Percentiles rank a stretch among this genome's conserved stretches.
These are phyloP conservation scores for Solanum commersonii DNA, from an alignment of 257 asterid species.

Conservation along the genomic window DNA sequence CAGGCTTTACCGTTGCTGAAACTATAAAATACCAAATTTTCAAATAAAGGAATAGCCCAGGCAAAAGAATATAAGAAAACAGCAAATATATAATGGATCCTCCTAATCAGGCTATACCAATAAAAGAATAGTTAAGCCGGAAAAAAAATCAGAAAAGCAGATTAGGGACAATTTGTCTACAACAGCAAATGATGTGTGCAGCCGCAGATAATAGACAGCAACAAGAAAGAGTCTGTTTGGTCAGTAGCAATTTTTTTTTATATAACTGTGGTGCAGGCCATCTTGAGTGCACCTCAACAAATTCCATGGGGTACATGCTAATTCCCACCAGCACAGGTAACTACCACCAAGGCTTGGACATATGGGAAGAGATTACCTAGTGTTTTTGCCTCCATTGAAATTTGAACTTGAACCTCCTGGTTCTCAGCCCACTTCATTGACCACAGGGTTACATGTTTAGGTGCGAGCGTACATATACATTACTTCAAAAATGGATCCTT, in stretches of 20 bases:
- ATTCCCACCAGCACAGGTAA: neutral
- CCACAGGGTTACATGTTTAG: neutral
- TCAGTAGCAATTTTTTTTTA: neutral
- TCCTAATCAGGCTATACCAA: neutral
- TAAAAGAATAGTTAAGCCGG: neutral
- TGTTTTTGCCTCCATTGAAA: neutral
- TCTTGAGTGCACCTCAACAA: neutral
- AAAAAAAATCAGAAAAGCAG: neutral
- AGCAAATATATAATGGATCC: neutral
- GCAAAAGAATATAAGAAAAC: neutral
- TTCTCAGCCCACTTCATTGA: neutral
- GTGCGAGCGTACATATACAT: neutral
- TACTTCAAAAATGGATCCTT: neutral
- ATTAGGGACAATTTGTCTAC: neutral
- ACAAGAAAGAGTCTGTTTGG: neutral
- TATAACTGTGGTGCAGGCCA: neutral
- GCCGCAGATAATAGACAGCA: neutral
- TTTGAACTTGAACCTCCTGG: neutral
- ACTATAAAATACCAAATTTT: neutral
- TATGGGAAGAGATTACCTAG: neutral
- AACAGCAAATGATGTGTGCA: neutral
- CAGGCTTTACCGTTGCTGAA: neutral
- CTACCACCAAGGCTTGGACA: neutral
- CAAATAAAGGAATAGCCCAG: neutral
- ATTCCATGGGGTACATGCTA: neutral